Conservation (phyloP, 2,329 filamentous ascomycete genomes). For the Clonostachys rosea region DNA sequence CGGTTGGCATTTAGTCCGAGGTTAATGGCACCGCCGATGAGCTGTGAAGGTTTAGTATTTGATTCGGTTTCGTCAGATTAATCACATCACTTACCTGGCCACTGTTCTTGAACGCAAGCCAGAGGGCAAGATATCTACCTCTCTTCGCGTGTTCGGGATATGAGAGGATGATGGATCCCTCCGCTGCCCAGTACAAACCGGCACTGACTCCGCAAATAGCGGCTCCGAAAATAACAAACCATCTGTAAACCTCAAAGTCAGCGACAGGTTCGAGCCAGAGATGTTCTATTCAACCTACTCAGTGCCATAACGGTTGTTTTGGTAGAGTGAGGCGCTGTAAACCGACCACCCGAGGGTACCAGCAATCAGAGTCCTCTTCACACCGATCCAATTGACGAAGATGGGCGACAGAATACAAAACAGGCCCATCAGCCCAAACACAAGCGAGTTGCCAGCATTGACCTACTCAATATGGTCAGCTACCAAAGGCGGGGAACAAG, state of each 20-base stretch:
- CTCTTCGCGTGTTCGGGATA: constrained; percentile 14
- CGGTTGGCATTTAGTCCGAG: constrained; percentile 36
- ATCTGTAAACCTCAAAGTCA: too few relatives aligned
- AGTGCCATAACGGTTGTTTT: constrained; percentile 37
- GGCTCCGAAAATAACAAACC: constrained; percentile 33
- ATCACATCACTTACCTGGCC: constrained; percentile 35
- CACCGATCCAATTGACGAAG: constrained; percentile 8
- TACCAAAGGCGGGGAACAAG: too few relatives aligned
- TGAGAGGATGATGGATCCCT: constrained; percentile 6
- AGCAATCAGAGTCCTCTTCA: constrained; percentile 26
- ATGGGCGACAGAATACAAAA: constrained; percentile 46
- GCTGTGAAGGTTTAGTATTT: constrained; percentile 10
- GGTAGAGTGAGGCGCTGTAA: constrained; percentile 38
- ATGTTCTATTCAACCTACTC: constrained; percentile 5
- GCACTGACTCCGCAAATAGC: constrained; percentile 29
- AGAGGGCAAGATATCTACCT: constrained; percentile 17
- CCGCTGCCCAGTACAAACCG: constrained; percentile 21
- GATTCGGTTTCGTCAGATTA: neutral
- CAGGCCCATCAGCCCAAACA: constrained; percentile 39
- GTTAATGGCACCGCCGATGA: constrained; percentile 41
- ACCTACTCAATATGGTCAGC: constrained; percentile 22
- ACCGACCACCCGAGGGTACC: constrained; percentile 38
- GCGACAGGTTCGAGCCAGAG: too few relatives aligned
- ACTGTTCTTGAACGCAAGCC: constrained; percentile 36
- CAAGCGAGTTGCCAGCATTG: constrained; percentile 49